Evolutionary conservation across 1,284 basidiomycete genomes (phyloP).

Genomic region (Coniophora puteana): DNA sequence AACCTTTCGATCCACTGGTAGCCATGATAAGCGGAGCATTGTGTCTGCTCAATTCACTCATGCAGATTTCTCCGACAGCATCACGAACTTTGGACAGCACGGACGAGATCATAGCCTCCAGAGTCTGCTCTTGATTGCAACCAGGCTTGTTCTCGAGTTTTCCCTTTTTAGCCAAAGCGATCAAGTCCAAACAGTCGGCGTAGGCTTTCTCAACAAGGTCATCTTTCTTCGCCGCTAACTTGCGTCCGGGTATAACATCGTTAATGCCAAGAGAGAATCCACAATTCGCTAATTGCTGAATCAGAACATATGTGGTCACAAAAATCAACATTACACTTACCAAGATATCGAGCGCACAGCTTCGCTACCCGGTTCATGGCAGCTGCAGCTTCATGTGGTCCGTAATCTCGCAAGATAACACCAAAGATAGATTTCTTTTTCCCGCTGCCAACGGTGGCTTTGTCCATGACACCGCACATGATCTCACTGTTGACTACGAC

Average conservation of each 20-base stretch:
- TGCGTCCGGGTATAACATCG: slow-evolving; percentile 95
- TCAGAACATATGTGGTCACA: slow-evolving; percentile 1
- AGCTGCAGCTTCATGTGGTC: slow-evolving; percentile 88
- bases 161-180: slow-evolving; percentile 88
- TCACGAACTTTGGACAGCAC: slow-evolving; percentile 94
- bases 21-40: slow-evolving; percentile 99
- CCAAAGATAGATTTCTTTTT: slow-evolving; percentile 99
- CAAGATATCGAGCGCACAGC: slow-evolving; percentile 91
- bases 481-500: slow-evolving; percentile 98
- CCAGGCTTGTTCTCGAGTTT: slow-evolving; percentile 95
- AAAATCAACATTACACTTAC: slow-evolving; percentile 38
- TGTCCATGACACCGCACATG: slow-evolving; percentile 99
- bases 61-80: slow-evolving; percentile 96
- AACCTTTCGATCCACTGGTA: slow-evolving; percentile 97
- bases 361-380: slow-evolving; percentile 98
- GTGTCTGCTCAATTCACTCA: slow-evolving; percentile 94
- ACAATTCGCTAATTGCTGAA: slow-evolving; percentile 71
- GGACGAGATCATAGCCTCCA: slow-evolving; percentile 94
- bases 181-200: slow-evolving; percentile 82
- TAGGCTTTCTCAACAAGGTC: slow-evolving; percentile 88
- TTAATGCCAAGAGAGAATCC: slow-evolving; percentile 99
- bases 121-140: slow-evolving; percentile 94
- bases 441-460: slow-evolving; percentile 95
- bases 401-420: slow-evolving; percentile 96
- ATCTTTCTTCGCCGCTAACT: slow-evolving; percentile 82